These are phyloP conservation scores for Atkinsonella hypoxylon DNA, from an alignment of 2,329 filamentous ascomycete genomes.

Conservation along the genomic window DNA sequence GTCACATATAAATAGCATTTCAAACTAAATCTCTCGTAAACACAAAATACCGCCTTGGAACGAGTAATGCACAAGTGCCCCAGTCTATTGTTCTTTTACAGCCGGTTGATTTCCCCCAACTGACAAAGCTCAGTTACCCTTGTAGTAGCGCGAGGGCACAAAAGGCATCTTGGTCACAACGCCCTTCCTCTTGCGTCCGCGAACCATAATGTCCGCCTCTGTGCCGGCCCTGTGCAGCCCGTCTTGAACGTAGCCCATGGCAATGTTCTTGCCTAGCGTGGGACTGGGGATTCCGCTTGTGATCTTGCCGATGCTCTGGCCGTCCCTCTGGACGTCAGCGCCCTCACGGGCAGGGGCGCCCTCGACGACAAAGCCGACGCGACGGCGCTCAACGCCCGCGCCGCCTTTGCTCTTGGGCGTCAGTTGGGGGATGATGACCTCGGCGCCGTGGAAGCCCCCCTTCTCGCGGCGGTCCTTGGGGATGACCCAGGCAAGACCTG, in stretches of 20 bases:
- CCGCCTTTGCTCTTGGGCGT: slow-evolving; percentile 63
- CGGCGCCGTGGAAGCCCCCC: slow-evolving; percentile 76
- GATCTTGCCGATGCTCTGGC: slow-evolving; percentile 61
- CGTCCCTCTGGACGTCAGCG: slow-evolving; percentile 59
- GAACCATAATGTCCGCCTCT: slow-evolving; percentile 63
- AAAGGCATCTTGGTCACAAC: slow-evolving; percentile 84
- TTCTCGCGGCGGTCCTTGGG: slow-evolving; percentile 57
- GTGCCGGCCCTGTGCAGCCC: slow-evolving; percentile 77
- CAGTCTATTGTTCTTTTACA: neutral
- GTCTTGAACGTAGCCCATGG: slow-evolving; percentile 84
- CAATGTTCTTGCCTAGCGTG: slow-evolving; percentile 77
- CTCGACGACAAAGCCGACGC: slow-evolving; percentile 71
- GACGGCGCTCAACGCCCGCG: slow-evolving; percentile 53
- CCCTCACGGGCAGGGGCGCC: slow-evolving; percentile 87
- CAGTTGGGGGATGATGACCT: slow-evolving; percentile 65
- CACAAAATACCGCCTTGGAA: neutral
- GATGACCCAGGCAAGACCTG: slow-evolving; percentile 62
- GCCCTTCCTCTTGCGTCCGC: slow-evolving; percentile 64
- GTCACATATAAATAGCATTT: slow-evolving; percentile 8
- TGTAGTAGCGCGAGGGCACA: slow-evolving; percentile 62
- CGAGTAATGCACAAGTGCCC: neutral
- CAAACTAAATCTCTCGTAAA: neutral
- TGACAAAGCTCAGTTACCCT: slow-evolving; percentile 5
- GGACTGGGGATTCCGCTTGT: slow-evolving; percentile 89
- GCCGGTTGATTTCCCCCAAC: neutral